Evolutionary conservation across 148 eudicot species (phyloP).

Genomic region (Cornus kousa): DNA sequence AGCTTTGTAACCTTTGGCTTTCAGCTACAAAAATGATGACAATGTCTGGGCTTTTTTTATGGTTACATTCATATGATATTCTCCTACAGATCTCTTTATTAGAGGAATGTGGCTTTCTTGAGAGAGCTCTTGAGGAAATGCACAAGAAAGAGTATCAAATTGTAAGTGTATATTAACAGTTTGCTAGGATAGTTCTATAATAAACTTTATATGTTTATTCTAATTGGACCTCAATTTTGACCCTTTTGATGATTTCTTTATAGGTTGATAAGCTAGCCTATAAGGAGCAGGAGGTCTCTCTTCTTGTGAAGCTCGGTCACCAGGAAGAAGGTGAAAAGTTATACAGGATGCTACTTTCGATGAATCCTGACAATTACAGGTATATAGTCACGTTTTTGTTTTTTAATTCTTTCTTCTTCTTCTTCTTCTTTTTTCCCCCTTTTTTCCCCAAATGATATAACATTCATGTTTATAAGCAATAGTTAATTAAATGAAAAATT

Average conservation of each 20-base stretch:
- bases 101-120: conserved; percentile 81
- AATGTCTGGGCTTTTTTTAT: not conserved
- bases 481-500: not conserved
- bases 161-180: conserved; percentile 46
- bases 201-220: not conserved
- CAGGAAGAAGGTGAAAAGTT: conserved; percentile 71
- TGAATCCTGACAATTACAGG: conserved; percentile 99
- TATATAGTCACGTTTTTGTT: conserved; percentile 17
- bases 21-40: not conserved
- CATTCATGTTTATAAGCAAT: not conserved
- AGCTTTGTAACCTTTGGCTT: not conserved
- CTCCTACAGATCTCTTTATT: conserved; percentile 62
- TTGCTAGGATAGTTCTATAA: not conserved
- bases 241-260: conserved; percentile 14
- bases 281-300: conserved; percentile 92
- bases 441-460: too few relatives aligned
- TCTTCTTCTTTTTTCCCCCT: not conserved
- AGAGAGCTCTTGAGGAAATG: conserved; percentile 83
- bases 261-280: conserved; percentile 81
- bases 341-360: conserved; percentile 66
- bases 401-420: not conserved
- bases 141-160: conserved; percentile 73
- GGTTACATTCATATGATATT: conserved; percentile 7
- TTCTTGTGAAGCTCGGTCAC: conserved; percentile 74
- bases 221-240: conserved; percentile 1